A percentile compares a stretch with the other conserved stretches of the same genome.
These are phyloP conservation scores for Hypericum androsaemum DNA, from an alignment of 345 rosid species.

Conservation along the genomic window DNA sequence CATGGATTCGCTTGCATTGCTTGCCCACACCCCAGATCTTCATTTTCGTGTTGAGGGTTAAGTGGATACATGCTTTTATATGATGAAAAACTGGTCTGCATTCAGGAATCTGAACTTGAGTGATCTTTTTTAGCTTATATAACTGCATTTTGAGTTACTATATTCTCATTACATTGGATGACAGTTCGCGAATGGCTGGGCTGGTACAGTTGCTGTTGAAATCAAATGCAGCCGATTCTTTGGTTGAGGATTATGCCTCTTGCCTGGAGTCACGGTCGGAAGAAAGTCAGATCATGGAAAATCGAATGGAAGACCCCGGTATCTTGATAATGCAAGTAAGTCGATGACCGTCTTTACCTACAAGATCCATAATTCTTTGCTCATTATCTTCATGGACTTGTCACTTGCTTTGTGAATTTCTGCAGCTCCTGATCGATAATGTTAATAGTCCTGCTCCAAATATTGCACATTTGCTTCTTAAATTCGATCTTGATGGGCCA, in stretches of 20 bases:
- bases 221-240: constrained; percentile 53
- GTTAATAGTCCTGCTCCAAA: constrained; percentile 85
- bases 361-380: background rate
- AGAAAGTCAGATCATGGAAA: constrained; percentile 63
- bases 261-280: constrained; percentile 79
- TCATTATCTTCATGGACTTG: background rate
- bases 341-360: constrained; percentile 7
- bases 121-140: too few species aligned
- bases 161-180: constrained; percentile 11
- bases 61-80: too few species aligned
- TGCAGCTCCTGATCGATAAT: constrained; percentile 81
- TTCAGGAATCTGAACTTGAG: too few species aligned
- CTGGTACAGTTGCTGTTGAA: constrained; percentile 75
- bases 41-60: too few species aligned
- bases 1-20: too few species aligned
- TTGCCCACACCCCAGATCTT: too few species aligned
- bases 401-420: constrained; percentile 3
- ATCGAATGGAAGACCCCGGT: constrained; percentile 66
- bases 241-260: constrained; percentile 84
- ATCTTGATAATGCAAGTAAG: constrained; percentile 84
- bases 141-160: constrained; percentile 1
- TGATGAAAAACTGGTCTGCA: too few species aligned
- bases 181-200: constrained; percentile 88
- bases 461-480: constrained; percentile 80
- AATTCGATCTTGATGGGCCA: constrained; percentile 70